These are phyloP conservation scores for Leishmania major DNA, from an alignment of 208 protist species.

Conservation along the genomic window DNA sequence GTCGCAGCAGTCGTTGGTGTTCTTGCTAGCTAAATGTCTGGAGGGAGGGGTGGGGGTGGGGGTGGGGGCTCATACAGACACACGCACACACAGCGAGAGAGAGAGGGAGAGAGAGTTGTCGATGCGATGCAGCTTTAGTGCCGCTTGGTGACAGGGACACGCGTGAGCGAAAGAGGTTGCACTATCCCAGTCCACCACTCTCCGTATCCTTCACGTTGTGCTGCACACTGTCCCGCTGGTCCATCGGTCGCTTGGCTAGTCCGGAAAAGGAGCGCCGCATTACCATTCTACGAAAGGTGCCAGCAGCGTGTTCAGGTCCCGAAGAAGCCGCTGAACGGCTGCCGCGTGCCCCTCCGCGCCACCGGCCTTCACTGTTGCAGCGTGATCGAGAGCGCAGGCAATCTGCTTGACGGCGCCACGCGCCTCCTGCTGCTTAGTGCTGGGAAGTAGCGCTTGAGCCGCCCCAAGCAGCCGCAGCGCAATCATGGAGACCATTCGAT, in stretches of 20 bases:
- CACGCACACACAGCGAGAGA: background rate
- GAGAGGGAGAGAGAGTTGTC: background rate
- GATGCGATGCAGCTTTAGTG: too few relatives aligned
- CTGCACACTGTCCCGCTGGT: background rate
- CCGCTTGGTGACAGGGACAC: background rate
- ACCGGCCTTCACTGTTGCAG: background rate
- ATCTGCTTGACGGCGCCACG: conserved; percentile 21
- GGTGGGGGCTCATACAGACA: background rate
- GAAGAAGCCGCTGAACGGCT: conserved; percentile 1
- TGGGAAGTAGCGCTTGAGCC: conserved; percentile 12
- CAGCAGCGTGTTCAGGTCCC: background rate
- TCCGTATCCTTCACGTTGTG: background rate
- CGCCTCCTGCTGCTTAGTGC: conserved; percentile 22
- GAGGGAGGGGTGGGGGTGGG: background rate
- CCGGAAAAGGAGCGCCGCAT: background rate
- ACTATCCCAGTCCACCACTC: background rate
- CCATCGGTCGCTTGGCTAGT: background rate
- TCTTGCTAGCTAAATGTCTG: background rate
- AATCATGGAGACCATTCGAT: conserved; percentile 45
- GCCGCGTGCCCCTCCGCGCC: conserved; percentile 5
- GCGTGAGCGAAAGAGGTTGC: background rate
- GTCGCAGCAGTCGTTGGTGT: background rate
- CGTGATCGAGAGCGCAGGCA: conserved; percentile 2
- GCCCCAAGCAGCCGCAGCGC: conserved; percentile 38
- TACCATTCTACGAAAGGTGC: conserved; percentile 24